A percentile compares a stretch with the other conserved stretches of the same genome.
phyloP scores from a whole-genome alignment of 2,329 filamentous ascomycete genomes.

The Penicillium sp. region DNA sequence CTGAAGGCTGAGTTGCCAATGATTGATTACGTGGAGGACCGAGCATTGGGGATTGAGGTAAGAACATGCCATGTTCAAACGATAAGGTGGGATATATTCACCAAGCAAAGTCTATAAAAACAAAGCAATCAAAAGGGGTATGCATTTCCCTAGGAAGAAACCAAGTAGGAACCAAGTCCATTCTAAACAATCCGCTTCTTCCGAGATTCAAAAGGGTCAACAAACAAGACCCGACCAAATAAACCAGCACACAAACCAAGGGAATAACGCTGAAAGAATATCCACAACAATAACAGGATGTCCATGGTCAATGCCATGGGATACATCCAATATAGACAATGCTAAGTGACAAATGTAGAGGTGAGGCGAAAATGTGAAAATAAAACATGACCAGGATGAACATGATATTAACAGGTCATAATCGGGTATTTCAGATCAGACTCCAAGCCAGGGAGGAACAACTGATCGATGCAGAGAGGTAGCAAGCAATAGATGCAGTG shows the following conservation, averaged over 20 bases:
- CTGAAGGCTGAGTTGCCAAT: not conserved
- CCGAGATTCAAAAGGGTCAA: not conserved
- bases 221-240: not conserved
- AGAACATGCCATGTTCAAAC: not conserved
- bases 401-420: constrained; percentile 21
- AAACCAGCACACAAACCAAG: constrained; percentile 3
- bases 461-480: constrained; percentile 12
- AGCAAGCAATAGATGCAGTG: constrained; percentile 1
- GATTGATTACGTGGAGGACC: not conserved
- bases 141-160: constrained; percentile 1
- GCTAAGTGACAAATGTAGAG: constrained; percentile 1
- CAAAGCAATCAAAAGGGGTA: not conserved
- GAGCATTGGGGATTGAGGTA: not conserved
- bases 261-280: constrained; percentile 2
- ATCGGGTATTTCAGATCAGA: constrained; percentile 17
- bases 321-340: constrained; percentile 1
- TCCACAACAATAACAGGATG: not conserved
- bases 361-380: not conserved
- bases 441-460: constrained; percentile 20
- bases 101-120: not conserved
- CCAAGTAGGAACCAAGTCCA: not conserved
- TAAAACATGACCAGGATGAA: not conserved
- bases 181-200: not conserved
- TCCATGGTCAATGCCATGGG: not conserved
- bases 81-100: not conserved